Conservation (phyloP, 108 stramenopile species). For the Bacterosira constricta region DNA sequence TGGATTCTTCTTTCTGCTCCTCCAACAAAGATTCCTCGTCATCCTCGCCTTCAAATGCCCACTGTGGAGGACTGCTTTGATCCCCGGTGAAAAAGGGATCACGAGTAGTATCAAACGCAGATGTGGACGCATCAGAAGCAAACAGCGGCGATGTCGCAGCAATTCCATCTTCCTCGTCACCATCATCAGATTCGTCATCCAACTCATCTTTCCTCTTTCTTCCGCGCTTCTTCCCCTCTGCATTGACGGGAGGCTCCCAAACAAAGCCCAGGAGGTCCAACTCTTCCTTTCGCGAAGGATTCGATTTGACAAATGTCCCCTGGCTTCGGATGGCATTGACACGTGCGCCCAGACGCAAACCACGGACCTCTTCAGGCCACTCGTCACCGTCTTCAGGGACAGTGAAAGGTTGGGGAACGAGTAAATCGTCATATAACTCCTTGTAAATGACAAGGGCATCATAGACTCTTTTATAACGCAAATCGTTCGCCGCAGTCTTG, state of each 20-base stretch:
- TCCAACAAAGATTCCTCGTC: constrained; percentile 39
- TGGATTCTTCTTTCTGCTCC: constrained; percentile 53
- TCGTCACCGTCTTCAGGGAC: constrained; percentile 70
- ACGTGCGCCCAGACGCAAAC: constrained; percentile 80
- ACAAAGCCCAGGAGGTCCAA: constrained; percentile 84
- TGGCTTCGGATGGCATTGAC: constrained; percentile 91
- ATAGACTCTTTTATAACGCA: constrained; percentile 77
- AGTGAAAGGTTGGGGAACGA: constrained; percentile 86
- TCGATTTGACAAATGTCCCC: constrained; percentile 83
- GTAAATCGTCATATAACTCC: constrained; percentile 81
- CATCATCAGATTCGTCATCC: constrained; percentile 44
- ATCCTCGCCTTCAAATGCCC: constrained; percentile 66
- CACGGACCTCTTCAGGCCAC: constrained; percentile 84
- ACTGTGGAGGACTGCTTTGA: constrained; percentile 59
- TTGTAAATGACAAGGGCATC: constrained; percentile 82
- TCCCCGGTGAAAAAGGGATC: constrained; percentile 51
- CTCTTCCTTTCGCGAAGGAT: constrained; percentile 64
- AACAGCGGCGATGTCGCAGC: constrained; percentile 26
- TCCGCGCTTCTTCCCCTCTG: constrained; percentile 59
- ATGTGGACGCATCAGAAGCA: constrained; percentile 22
- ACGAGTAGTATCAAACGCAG: constrained; percentile 13
- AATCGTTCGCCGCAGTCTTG: constrained; percentile 71
- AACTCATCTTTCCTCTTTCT: constrained; percentile 65
- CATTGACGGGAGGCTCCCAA: constrained; percentile 71
- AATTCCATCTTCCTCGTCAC: not conserved